phyloP scores from a whole-genome alignment of 768 basidiomycete species.

The Mycena rosella region DNA sequence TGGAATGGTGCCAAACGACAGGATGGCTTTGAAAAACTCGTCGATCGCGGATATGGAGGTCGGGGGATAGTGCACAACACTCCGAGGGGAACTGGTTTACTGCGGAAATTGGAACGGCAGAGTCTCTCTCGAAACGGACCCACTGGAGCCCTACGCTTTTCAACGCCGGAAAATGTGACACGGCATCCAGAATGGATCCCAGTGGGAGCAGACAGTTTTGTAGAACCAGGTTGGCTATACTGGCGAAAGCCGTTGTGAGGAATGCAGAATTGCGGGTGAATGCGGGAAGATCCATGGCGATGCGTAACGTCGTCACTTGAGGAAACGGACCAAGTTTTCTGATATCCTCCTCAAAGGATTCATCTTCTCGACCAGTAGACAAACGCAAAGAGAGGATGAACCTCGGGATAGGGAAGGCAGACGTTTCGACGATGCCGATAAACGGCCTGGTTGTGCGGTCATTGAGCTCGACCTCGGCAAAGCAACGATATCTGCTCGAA shows the following conservation, averaged over 20 bases:
- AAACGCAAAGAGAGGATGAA: slow-evolving; percentile 14
- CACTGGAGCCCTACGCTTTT: not conserved
- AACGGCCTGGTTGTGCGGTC: slow-evolving; percentile 18
- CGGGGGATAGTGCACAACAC: not conserved
- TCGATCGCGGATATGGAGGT: not conserved
- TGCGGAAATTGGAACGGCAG: not conserved
- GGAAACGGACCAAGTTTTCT: not conserved
- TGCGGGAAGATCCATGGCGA: not conserved
- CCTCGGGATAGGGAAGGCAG: slow-evolving; percentile 8
- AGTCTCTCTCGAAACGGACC: not conserved
- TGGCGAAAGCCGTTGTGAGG: not conserved
- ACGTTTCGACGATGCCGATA: not conserved
- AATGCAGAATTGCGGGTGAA: not conserved
- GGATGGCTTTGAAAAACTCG: not conserved
- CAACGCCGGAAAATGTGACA: not conserved
- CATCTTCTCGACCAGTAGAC: too few relatives aligned
- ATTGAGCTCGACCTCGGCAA: slow-evolving; percentile 19
- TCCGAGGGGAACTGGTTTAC: not conserved
- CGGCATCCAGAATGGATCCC: not conserved
- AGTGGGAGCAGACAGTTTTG: not conserved
- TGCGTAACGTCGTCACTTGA: slow-evolving; percentile 5
- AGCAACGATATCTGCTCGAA: slow-evolving; percentile 29
- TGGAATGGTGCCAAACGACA: slow-evolving; percentile 7
- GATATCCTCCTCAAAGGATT: not conserved
- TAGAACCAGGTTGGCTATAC: not conserved